These are phyloP conservation scores for Typha latifolia DNA, from an alignment of 176 grass and related monocot genomes.

Conservation along the genomic window DNA sequence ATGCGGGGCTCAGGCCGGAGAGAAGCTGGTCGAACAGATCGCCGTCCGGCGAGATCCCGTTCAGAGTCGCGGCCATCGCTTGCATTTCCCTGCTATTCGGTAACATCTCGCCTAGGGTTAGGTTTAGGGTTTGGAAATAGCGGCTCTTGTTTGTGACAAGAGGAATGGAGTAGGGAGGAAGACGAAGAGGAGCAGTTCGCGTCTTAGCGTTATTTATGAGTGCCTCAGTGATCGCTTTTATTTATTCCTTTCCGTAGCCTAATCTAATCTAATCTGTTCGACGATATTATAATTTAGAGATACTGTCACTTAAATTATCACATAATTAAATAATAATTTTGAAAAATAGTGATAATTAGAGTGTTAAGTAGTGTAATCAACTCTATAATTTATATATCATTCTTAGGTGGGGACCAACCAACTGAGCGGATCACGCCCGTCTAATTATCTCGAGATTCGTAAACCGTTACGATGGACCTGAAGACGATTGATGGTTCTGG, in stretches of 20 bases:
- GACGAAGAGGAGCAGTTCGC: slow-evolving; percentile 24
- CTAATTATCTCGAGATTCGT: neutral
- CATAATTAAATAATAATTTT: no score
- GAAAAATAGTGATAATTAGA: no score
- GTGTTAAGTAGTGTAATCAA: no score
- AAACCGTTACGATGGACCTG: neutral
- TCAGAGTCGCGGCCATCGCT: slow-evolving; percentile 3
- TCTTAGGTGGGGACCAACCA: no score
- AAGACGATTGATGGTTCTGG: no score
- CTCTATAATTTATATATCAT: no score
- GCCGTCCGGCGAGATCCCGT: slow-evolving; percentile 28
- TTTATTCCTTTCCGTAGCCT: no score
- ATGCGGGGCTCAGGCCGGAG: slow-evolving; percentile 50
- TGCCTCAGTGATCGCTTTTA: neutral
- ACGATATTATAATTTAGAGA: no score
- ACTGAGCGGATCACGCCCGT: neutral
- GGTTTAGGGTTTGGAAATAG: neutral
- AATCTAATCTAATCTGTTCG: no score
- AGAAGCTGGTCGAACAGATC: slow-evolving; percentile 97
- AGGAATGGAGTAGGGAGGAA: neutral
- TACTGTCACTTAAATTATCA: no score
- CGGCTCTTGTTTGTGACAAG: neutral
- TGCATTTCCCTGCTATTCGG: slow-evolving; percentile 21
- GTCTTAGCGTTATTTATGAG: slow-evolving; percentile 25
- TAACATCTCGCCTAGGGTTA: slow-evolving; percentile 5